Percentiles rank a stretch among this genome's conserved stretches.
Conservation (phyloP, 2,329 filamentous ascomycete genomes). For the Phialophora macrospora region DNA sequence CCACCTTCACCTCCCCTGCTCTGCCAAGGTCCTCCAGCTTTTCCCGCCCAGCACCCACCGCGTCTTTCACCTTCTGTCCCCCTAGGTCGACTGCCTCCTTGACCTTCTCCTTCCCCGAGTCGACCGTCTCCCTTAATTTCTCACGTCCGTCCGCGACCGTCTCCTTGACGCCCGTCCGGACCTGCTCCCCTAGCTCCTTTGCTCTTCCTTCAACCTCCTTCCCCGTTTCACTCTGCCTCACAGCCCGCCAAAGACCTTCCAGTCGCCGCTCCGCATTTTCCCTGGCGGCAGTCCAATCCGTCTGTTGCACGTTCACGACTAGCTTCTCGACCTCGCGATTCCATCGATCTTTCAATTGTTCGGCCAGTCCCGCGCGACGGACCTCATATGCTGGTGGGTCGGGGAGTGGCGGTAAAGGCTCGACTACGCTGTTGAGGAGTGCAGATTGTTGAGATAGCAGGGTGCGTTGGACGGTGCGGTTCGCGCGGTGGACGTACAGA, state of each 20-base stretch:
- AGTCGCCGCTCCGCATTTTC: slow-evolving; percentile 32
- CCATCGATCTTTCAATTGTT: slow-evolving; percentile 76
- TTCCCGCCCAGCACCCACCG: slow-evolving; percentile 1
- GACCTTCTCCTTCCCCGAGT: slow-evolving; percentile 7
- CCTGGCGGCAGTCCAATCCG: slow-evolving; percentile 59
- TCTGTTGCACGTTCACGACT: slow-evolving; percentile 68
- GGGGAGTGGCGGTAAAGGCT: slow-evolving; percentile 42
- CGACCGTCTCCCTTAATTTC: slow-evolving; percentile 5
- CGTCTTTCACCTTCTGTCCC: slow-evolving; percentile 1
- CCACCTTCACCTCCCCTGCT: slow-evolving; percentile 15
- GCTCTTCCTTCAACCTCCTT: slow-evolving; percentile 29
- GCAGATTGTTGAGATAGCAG: slow-evolving; percentile 53
- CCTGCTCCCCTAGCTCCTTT: slow-evolving; percentile 24
- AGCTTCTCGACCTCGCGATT: slow-evolving; percentile 73
- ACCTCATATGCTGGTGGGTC: slow-evolving; percentile 43
- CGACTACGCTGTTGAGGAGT: slow-evolving; percentile 48
- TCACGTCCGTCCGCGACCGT: slow-evolving; percentile 10
- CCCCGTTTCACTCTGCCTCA: slow-evolving; percentile 26
- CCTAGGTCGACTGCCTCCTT: slow-evolving; percentile 13
- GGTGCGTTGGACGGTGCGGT: slow-evolving; percentile 58
- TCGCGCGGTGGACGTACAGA: slow-evolving; percentile 70
- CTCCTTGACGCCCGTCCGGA: slow-evolving; percentile 21
- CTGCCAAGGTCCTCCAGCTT: slow-evolving; percentile 9
- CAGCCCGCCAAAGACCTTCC: slow-evolving; percentile 26
- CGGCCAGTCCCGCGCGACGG: slow-evolving; percentile 62